Evolutionary conservation across 805 yeast species (phyloP), one percentile per base, ranked within the genome.

Genomic region (Diddensiella caesifluorescens): DNA sequence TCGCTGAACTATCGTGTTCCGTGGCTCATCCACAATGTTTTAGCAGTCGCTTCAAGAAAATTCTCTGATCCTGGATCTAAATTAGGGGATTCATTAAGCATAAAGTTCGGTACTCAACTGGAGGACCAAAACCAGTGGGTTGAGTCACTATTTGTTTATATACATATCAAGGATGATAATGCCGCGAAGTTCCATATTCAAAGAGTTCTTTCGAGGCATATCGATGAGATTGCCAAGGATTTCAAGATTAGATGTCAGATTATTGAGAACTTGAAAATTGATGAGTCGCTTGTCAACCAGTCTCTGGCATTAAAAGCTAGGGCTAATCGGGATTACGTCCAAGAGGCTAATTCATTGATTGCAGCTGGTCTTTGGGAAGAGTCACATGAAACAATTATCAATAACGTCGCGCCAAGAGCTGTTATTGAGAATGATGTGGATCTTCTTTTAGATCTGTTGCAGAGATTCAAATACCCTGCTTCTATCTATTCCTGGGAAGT

Each of bases 361-460:
- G 69, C 67, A 9, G 95, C 95, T 0, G 68, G 65, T 7, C 59
- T 72, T 38, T 75, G 74, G 65, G 67, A 62, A 0, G 78, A 75
- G 29, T 95, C 95, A 0, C 92, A 85, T 53, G 56, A 62, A 2
- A 63, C 76, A 1, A 61, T 85, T 3, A 52, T 79, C 5, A 55
- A 64, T 1, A 58, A 68, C 2, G 81, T 87, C 22, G 97, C 90
- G 0, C 97, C 97, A 5, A 59, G 62, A 10, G 73, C 80, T 2
- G 75, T 89, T 1, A 72, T 80, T 12, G 67, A 73, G n/a, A 71
- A 73, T 42, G 62, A 59, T 10, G 38, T 51, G 4, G 48, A 33
- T 15, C 40, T 39, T 10, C 42, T 64, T 9, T 39, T 35, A 15
- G 51, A 44, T 4, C 35, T 62, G 6, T 42, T 67, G 7, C 13